Evolutionary conservation across 1,139 yeast species (phyloP).

Genomic region (Taiozyma sp.): DNA sequence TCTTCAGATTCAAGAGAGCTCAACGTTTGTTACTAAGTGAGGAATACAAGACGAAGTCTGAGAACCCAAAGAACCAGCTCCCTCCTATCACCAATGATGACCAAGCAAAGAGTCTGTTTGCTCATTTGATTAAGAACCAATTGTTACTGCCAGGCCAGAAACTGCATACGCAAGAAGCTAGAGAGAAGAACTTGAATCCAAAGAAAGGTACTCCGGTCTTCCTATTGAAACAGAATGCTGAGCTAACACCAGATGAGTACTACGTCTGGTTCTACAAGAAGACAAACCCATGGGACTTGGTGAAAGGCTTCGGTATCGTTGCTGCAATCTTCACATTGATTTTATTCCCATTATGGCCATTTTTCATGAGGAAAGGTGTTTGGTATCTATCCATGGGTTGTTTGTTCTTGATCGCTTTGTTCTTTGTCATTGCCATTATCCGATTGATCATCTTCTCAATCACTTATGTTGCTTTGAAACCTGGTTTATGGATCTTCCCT

Average conservation of each 20-base stretch:
- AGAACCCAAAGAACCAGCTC: constrained; percentile 49
- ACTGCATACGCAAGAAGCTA: constrained; percentile 69
- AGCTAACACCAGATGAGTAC: constrained; percentile 72
- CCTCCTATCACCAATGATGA: constrained; percentile 50
- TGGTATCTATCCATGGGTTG: constrained; percentile 84
- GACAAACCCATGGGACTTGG: constrained; percentile 62
- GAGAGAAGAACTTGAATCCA: constrained; percentile 58
- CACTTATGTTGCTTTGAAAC: constrained; percentile 53
- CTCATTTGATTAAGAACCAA: constrained; percentile 67
- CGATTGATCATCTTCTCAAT: constrained; percentile 69
- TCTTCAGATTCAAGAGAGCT: constrained; percentile 84
- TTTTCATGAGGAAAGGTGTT: constrained; percentile 81
- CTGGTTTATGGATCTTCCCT: constrained; percentile 93
- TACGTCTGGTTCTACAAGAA: constrained; percentile 84
- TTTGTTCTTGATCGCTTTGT: constrained; percentile 68
- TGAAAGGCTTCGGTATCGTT: constrained; percentile 60
- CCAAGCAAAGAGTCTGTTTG: constrained; percentile 60
- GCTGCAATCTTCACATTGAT: constrained; percentile 70
- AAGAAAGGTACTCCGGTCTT: constrained; percentile 74
- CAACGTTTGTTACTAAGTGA: constrained; percentile 72
- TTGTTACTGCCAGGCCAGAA: constrained; percentile 72
- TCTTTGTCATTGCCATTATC: constrained; percentile 75
- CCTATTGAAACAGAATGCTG: constrained; percentile 62
- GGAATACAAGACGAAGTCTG: constrained; percentile 58
- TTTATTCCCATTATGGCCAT: constrained; percentile 96